These are phyloP conservation scores for Sclerotinia sclerotiorum DNA, from an alignment of 2,329 filamentous ascomycete genomes.

Conservation along the genomic window DNA sequence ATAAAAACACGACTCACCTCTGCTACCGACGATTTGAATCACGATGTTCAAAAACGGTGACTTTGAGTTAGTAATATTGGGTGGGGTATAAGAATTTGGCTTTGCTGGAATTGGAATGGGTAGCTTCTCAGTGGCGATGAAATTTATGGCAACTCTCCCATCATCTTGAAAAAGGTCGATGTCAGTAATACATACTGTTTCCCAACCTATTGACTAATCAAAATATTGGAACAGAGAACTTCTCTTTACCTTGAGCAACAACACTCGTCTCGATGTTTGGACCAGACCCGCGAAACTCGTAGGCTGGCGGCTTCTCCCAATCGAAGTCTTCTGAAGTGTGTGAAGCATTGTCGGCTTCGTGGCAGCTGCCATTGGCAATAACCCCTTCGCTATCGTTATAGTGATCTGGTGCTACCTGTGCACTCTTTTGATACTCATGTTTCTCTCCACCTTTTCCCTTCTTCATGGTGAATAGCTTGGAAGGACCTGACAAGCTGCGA, in stretches of 20 bases:
- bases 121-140: conserved; percentile 21
- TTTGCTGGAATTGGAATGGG: conserved; percentile 25
- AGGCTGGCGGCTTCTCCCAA: conserved; percentile 1
- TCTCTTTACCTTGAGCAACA: conserved; percentile 3
- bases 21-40: conserved; percentile 78
- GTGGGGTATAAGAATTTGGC: not conserved
- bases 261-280: not conserved
- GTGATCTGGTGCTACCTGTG: not conserved
- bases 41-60: conserved; percentile 63
- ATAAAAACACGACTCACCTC: conserved; percentile 48
- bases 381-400: not conserved
- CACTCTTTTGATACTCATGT: not conserved
- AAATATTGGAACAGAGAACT: not conserved
- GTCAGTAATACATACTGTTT: not conserved
- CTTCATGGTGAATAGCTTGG: not conserved
- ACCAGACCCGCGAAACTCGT: not conserved
- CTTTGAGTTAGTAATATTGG: not conserved
- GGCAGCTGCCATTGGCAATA: not conserved
- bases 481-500: not conserved
- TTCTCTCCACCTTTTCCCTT: not conserved
- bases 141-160: conserved; percentile 31
- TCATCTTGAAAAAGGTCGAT: conserved; percentile 26
- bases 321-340: not conserved
- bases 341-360: not conserved
- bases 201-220: not conserved